Conservation (phyloP, 1,284 basidiomycete genomes). For the Heterobasidion irregulare region DNA sequence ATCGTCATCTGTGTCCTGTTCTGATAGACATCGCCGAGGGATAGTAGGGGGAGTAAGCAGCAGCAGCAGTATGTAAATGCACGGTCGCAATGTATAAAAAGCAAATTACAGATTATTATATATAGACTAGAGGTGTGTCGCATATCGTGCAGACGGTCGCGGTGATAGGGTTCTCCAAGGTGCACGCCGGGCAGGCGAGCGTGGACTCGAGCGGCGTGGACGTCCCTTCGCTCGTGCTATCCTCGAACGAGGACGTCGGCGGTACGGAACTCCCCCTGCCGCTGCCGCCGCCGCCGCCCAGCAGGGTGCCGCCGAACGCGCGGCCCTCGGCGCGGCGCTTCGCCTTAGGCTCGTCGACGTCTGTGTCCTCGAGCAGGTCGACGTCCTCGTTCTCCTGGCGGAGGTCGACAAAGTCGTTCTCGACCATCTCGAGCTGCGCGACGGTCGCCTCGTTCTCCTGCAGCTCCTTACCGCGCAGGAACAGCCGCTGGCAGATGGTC, state of each 20-base stretch:
- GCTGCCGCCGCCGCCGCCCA: conserved; percentile 32
- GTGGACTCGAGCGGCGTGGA: conserved; percentile 7
- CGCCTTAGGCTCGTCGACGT: conserved; percentile 32
- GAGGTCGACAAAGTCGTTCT: conserved; percentile 61
- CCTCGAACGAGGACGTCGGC: conserved; percentile 4
- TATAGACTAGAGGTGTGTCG: conserved; percentile 5
- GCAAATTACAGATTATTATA: background rate
- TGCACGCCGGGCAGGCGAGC: conserved; percentile 11
- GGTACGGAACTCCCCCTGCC: conserved; percentile 2
- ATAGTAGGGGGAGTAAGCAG: background rate
- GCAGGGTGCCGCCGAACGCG: conserved; percentile 68
- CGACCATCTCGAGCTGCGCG: conserved; percentile 48
- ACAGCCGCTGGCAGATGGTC: conserved; percentile 67
- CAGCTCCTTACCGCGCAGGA: conserved; percentile 53
- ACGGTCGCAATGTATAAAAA: background rate
- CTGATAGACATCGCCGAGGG: background rate
- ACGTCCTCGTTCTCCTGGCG: conserved; percentile 53
- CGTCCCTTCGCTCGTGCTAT: conserved; percentile 10
- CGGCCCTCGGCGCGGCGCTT: conserved; percentile 47
- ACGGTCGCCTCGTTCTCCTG: conserved; percentile 55
- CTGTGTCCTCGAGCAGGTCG: conserved; percentile 40
- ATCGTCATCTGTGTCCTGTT: background rate
- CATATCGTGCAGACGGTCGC: conserved; percentile 11
- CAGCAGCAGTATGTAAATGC: background rate
- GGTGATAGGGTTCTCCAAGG: conserved; percentile 7